Base-by-base conservation (phyloP, 139 green algal genomes). In the Zygnema cylindricum region DNA sequence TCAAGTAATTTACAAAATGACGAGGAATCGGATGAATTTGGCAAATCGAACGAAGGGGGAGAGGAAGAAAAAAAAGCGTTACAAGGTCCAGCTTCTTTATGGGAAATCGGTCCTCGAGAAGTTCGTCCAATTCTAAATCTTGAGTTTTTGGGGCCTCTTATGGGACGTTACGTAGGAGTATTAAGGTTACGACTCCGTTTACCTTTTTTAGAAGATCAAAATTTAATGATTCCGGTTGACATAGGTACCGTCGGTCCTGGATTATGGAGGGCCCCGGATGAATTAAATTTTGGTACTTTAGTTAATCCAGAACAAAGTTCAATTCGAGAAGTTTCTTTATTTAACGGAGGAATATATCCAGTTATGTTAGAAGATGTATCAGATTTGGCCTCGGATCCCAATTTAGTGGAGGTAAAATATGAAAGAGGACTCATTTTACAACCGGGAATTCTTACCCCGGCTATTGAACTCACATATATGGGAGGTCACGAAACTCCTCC, bases 281-380 rank as follows among this genome's bases (percentile, higher is more conserved):
- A 90, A 69, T 16, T 90, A n/a, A 49, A 63, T 2, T 90, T 90
- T 84, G 86, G 86, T 3, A 90, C 86, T 23, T 55, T 90, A 3
- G 91, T 43, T 2, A 91, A n/a, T 33, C 43, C 30, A 36, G 39
- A 81, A 22, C 43, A 89, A 40, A 33, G 2, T n/a, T 11, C 25
- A 7, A 32, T 49, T 49, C 86, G 86, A 22, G 2, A n/a, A 23
- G 35, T 90, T 2, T 23, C 2, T 36, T 40, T 90, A 23, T 23
- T 77, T 38, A 85, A 85, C 49, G 16, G 7, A 40, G 77, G 33
- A 38, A 85, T 3, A 7, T 25, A 11, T 11, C 42, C 49, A 32
- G 33, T 85, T 16, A 77, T 54, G 49, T 3, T 85, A 11, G 77
- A 63, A 3, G 86, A 90, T 16, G 86, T 90, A 32, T 11, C 33